A percentile compares a stretch with the other conserved stretches of the same genome.
Evolutionary conservation across 805 yeast genomes (phyloP).

Genomic region (Starmerella lactis-condensi): DNA sequence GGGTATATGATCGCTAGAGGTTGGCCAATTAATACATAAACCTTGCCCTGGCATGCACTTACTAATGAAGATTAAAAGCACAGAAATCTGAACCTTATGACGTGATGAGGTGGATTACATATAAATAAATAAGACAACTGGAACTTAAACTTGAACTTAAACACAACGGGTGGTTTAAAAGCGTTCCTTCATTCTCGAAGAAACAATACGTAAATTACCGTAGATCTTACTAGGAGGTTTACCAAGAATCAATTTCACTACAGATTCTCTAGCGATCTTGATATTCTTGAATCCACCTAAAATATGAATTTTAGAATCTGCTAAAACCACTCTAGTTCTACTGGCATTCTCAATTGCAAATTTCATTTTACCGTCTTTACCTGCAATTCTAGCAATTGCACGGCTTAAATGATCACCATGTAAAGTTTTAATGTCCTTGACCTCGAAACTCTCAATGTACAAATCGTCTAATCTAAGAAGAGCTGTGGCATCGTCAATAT

Average conservation of each 20-base stretch:
- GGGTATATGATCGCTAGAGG: conserved; percentile 54
- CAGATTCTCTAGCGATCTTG: conserved; percentile 96
- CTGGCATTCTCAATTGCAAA: conserved; percentile 98
- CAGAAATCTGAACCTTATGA: neutral
- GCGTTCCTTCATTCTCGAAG: conserved; percentile 92
- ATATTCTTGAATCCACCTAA: conserved; percentile 94
- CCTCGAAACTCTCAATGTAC: conserved; percentile 90
- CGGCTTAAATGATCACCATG: conserved; percentile 92
- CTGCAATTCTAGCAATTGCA: conserved; percentile 99
- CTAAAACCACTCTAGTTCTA: conserved; percentile 90
- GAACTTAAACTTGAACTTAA: neutral
- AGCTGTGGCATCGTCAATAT: conserved; percentile 92
- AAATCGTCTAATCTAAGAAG: conserved; percentile 83
- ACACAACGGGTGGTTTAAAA: conserved; percentile 28
- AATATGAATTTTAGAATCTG: conserved; percentile 91
- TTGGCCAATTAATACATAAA: conserved; percentile 19
- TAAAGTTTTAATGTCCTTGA: conserved; percentile 89
- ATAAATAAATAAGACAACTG: neutral
- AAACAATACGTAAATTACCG: conserved; percentile 90
- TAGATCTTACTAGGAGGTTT: conserved; percentile 97
- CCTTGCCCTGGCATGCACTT: neutral
- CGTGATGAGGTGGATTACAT: neutral
- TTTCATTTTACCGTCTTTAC: conserved; percentile 97
- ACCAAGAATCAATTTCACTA: conserved; percentile 85
- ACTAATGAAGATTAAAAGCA: neutral